Base-by-base conservation (phyloP, 2,329 filamentous ascomycete species). In the Paecilomyces dactylethromorphus region DNA sequence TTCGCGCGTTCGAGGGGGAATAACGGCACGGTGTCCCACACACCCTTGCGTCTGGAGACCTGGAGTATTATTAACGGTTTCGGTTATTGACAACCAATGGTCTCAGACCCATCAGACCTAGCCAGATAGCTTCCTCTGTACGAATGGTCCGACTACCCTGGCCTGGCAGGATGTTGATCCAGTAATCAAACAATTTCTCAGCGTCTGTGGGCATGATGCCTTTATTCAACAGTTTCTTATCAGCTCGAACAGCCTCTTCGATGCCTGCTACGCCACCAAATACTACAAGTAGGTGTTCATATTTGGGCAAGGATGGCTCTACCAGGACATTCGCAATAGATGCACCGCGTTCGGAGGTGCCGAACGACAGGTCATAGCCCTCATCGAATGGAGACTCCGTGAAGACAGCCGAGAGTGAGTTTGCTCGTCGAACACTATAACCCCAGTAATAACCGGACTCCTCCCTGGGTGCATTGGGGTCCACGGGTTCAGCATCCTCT, bases 391-490 rank as follows among this genome's bases (percentile, higher is more conserved):
- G 82, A 64, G 85, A 87, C 70, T 92, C 90, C 3, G 90, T 92
- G 68, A 93, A 92, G 7, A 95, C 85, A 4, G 82, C 78, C 4
- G 89, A 89, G 4, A 96, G 81, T 2, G 84, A 87, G 3, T 74
- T 68, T 35, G 87, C 87, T 61, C 82, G 84, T 26, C 91, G 84
- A 3, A 92, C 85, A 8, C 78, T 82, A 72, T 89, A 96, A 53
- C 91, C 91, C 91, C 91, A 96, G 76, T 92, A 95, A 74, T 91
- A 94, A 0, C 91, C 91, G 1, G 80, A 84, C 63, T 92, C 85
- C 56, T 88, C 87, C 59, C 91, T 83, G 0, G 91, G 91, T 2
- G 82, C 77, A 26, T 83, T 79, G 0, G 90, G 89, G 35, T 87
- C 80, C 2, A 93, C 87, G 15, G 87, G 83, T 57, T 86, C 81